Evolutionary conservation across 2,329 filamentous ascomycete genomes (phyloP).

Genomic region (Beauveria sp.): DNA sequence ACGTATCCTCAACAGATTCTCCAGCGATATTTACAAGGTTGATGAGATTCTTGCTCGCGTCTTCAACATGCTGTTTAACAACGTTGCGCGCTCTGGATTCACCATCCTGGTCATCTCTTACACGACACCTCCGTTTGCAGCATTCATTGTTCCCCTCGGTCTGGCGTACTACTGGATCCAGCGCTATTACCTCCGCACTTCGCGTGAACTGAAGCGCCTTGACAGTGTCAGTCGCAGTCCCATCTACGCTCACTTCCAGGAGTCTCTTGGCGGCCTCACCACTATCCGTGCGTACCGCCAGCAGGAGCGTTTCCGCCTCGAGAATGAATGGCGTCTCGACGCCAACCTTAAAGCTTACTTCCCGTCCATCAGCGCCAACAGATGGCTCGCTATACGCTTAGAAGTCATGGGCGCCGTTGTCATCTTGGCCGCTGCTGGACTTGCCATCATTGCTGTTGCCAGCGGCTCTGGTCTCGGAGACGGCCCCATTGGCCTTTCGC

Average conservation of each 20-base stretch:
- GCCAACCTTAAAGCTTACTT: slow-evolving; percentile 91
- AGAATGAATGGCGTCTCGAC: slow-evolving; percentile 97
- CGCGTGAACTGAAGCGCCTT: slow-evolving; percentile 88
- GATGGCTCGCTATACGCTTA: slow-evolving; percentile 90
- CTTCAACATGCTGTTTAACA: slow-evolving; percentile 93
- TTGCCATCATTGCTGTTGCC: slow-evolving; percentile 74
- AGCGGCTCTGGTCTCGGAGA: slow-evolving; percentile 54
- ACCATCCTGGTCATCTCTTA: slow-evolving; percentile 80
- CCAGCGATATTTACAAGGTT: slow-evolving; percentile 72
- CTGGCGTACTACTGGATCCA: slow-evolving; percentile 88
- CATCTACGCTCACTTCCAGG: slow-evolving; percentile 97
- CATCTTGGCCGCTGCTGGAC: slow-evolving; percentile 77
- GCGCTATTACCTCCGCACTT: slow-evolving; percentile 92
- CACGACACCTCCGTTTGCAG: slow-evolving; percentile 71
- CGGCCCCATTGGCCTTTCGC: slow-evolving; percentile 81
- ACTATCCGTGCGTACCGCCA: slow-evolving; percentile 95
- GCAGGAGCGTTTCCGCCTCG: slow-evolving; percentile 75
- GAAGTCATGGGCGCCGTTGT: slow-evolving; percentile 95
- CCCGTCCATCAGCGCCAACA: slow-evolving; percentile 86
- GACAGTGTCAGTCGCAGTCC: slow-evolving; percentile 94
- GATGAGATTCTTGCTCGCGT: slow-evolving; percentile 92
- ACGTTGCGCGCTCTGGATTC: slow-evolving; percentile 67
- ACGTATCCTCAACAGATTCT: slow-evolving; percentile 95
- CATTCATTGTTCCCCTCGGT: slow-evolving; percentile 72
- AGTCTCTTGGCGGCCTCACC: slow-evolving; percentile 85